A percentile compares a stretch with the other conserved stretches of the same genome.
phyloP scores from a whole-genome alignment of 106 monocot genomes.

The Platanthera zijinensis region DNA sequence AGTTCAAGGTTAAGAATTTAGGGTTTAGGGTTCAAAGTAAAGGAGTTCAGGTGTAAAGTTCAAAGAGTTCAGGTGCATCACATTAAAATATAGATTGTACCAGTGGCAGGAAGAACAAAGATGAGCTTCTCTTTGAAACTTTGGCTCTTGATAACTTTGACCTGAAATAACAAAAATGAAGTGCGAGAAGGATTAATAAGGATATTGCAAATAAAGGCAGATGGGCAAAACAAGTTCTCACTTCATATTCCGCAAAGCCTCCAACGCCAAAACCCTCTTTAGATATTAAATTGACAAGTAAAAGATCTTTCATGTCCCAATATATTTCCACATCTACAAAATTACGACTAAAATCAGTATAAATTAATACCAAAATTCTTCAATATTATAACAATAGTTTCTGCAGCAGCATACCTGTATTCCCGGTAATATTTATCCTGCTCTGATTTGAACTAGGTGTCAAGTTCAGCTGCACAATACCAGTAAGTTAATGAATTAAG shows the following conservation, averaged over 20 bases:
- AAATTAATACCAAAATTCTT: neutral
- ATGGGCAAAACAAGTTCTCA: constrained; percentile 3
- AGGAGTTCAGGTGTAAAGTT: neutral
- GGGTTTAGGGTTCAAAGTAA: neutral
- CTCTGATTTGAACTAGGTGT: constrained; percentile 52
- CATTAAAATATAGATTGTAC: constrained; percentile 23
- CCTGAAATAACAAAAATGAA: constrained; percentile 36
- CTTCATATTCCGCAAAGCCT: constrained; percentile 50
- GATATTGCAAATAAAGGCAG: neutral
- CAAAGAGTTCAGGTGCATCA: neutral
- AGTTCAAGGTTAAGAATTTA: neutral
- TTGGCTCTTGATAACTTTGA: constrained; percentile 33
- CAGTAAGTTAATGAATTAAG: neutral
- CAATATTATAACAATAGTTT: neutral
- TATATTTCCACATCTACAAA: constrained; percentile 69
- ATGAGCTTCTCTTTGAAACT: constrained; percentile 56
- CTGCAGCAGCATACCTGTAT: constrained; percentile 46
- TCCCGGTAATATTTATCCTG: constrained; percentile 50
- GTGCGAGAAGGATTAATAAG: neutral
- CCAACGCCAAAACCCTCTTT: constrained; percentile 38
- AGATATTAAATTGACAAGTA: constrained; percentile 31
- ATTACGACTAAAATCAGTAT: constrained; percentile 1
- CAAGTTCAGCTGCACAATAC: constrained; percentile 59
- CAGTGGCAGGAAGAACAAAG: constrained; percentile 73
- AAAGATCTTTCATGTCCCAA: constrained; percentile 55